Conservation (phyloP, 257 asterid genomes). For the Prunella vulgaris region DNA sequence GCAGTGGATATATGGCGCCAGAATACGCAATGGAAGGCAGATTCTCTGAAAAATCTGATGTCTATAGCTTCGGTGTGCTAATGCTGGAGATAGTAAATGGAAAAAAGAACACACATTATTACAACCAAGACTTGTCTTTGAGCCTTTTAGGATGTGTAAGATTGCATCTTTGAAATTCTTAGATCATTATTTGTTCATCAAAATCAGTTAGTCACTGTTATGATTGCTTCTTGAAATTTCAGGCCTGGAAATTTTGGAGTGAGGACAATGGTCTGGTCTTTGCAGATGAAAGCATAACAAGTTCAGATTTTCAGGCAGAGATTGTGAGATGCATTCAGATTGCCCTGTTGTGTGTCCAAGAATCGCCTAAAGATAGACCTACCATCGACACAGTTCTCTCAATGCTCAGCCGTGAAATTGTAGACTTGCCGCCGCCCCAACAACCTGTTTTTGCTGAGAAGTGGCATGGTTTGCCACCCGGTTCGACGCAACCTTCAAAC, state of each 20-base stretch:
- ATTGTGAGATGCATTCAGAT: constrained; percentile 48
- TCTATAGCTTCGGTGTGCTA: constrained; percentile 41
- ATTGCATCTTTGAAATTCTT: background rate
- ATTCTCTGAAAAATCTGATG: constrained; percentile 23
- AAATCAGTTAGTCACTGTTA: background rate
- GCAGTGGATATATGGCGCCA: constrained; percentile 71
- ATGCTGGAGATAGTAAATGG: constrained; percentile 54
- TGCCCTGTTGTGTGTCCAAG: constrained; percentile 55
- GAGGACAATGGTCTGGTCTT: constrained; percentile 35
- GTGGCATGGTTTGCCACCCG: constrained; percentile 29
- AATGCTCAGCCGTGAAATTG: constrained; percentile 43
- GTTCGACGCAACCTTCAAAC: constrained; percentile 10
- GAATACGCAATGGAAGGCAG: constrained; percentile 65
- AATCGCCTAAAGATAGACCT: constrained; percentile 44
- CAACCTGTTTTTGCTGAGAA: constrained; percentile 48
- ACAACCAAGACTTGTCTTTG: constrained; percentile 40
- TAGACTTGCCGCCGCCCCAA: constrained; percentile 37
- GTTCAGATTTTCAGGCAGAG: constrained; percentile 12
- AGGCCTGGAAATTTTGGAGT: constrained; percentile 68
- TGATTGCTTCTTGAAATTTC: background rate
- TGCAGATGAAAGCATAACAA: constrained; percentile 36
- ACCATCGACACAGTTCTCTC: constrained; percentile 39
- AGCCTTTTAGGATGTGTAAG: constrained; percentile 64
- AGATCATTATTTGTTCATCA: background rate
- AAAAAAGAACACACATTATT: constrained; percentile 45